phyloP scores from a whole-genome alignment of 371 early-diverging fungal genomes.

The Syncephalastrum monosporum region DNA sequence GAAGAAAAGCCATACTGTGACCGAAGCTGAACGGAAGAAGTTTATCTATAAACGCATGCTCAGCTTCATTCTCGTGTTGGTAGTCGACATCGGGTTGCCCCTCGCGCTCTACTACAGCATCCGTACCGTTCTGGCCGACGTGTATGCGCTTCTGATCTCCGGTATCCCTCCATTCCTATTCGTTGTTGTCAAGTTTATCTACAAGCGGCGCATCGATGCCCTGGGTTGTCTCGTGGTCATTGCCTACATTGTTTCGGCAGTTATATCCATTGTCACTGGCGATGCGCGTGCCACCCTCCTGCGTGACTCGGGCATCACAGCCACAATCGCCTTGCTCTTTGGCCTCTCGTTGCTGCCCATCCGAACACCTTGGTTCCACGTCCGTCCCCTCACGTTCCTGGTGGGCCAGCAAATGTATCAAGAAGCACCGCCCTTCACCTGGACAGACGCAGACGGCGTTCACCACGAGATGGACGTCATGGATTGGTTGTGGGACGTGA shows the following conservation, averaged over 20 bases:
- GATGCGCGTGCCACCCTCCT: slow-evolving; percentile 40
- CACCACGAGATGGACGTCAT: slow-evolving; percentile 12
- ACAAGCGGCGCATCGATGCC: slow-evolving; percentile 32
- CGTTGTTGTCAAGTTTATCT: slow-evolving; percentile 24
- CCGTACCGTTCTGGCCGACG: slow-evolving; percentile 7
- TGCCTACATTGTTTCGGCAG: slow-evolving; percentile 40
- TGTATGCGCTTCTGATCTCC: slow-evolving; percentile 24
- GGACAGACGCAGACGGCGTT: slow-evolving; percentile 22
- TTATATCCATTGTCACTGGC: slow-evolving; percentile 33
- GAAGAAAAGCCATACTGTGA: no score
- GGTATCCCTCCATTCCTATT: slow-evolving; percentile 31
- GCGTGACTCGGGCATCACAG: slow-evolving; percentile 43
- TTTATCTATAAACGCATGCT: background rate
- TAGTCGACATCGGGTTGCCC: slow-evolving; percentile 16
- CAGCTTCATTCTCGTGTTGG: background rate
- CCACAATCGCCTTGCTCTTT: slow-evolving; percentile 37
- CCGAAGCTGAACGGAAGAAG: no score
- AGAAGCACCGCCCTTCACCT: slow-evolving; percentile 18
- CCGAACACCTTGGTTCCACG: slow-evolving; percentile 24
- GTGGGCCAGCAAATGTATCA: slow-evolving; percentile 29
- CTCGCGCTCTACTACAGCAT: slow-evolving; percentile 16
- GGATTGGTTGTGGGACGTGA: slow-evolving; percentile 32
- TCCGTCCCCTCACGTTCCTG: slow-evolving; percentile 33
- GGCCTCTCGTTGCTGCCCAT: slow-evolving; percentile 44
- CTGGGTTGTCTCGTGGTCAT: slow-evolving; percentile 41